Conservation (phyloP, 257 asterid genomes). For the Solanum megistacrolobum region DNA sequence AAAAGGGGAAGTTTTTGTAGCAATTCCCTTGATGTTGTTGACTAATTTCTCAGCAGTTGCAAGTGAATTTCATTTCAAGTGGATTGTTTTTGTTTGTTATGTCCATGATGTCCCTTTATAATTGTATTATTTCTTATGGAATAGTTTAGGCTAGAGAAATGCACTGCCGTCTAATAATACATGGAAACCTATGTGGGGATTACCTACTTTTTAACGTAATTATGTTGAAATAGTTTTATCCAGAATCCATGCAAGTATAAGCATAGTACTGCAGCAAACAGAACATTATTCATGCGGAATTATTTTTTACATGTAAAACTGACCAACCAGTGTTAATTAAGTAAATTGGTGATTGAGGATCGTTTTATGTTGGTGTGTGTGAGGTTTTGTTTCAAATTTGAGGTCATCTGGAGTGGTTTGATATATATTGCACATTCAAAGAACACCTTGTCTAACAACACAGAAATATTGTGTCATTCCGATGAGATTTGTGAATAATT, state of each 20-base stretch:
- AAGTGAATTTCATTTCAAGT: neutral
- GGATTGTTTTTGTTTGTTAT: neutral
- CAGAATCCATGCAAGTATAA: neutral
- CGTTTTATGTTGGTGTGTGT: neutral
- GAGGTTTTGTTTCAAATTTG: neutral
- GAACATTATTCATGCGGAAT: neutral
- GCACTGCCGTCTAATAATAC: neutral
- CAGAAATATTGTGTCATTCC: neutral
- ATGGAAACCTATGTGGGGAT: neutral
- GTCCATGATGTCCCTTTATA: neutral
- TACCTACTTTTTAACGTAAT: neutral
- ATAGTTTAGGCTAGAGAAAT: neutral
- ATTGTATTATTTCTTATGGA: neutral
- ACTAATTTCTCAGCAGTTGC: neutral
- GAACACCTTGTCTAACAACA: neutral
- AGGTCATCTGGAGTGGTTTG: neutral
- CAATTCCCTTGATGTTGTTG: neutral
- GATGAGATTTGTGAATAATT: neutral
- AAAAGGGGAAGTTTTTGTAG: neutral
- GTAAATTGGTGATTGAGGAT: neutral
- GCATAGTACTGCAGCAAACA: neutral
- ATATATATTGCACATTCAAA: neutral
- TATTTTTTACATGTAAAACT: neutral
- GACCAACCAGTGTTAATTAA: neutral
- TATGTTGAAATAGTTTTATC: neutral